Evolutionary conservation across 306 rosid genomes (phyloP), one percentile per base, ranked within the genome.

Genomic region (Albizia julibrissin): DNA sequence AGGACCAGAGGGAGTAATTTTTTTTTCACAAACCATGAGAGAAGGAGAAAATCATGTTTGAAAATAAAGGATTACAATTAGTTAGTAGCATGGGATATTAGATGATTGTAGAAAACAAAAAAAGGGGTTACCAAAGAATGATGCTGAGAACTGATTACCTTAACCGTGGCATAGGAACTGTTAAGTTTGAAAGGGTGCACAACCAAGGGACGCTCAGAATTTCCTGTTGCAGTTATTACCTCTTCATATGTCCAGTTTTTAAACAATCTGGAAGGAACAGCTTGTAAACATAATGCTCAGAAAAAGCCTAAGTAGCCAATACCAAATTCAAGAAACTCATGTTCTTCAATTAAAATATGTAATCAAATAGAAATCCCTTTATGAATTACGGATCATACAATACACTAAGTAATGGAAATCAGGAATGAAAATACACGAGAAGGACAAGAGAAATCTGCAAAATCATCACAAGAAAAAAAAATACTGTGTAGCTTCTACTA

Each of bases 131-230:
- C 73, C 71, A 58, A 79, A 71, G 84, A 61, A 26, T 61, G 16
- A 61, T 58, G 65, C 31, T 58, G 18, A 61, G 66, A 76, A 72
- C 43, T 74, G 64, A 22, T 71, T 81, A 89, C 98, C 89, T 81
- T 86, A 54, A 92, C 87, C 16, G 89, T 83, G 52, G 95, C 97
- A 75, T 91, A 94, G 27, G 94, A 91, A 80, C 98, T 94, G 72
- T 71, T 82, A 78, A 94, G 94, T 86, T 89, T 89, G 86, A 91
- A 80, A 65, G 95, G 90, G 85, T 94, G 94, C 86, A 70, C 82
- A 77, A 89, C 92, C 80, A 86, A 74, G 80, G 86, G 83, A 85
- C 76, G 40, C 72, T 84, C 76, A 33, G 91, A 77, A 88, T 87
- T 87, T 74, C 97, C 97, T 1, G 95, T 89, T 56, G 97, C 98